These are phyloP conservation scores for Zychaea mexicana DNA, from an alignment of 371 early-diverging fungal species.

Conservation along the genomic window DNA sequence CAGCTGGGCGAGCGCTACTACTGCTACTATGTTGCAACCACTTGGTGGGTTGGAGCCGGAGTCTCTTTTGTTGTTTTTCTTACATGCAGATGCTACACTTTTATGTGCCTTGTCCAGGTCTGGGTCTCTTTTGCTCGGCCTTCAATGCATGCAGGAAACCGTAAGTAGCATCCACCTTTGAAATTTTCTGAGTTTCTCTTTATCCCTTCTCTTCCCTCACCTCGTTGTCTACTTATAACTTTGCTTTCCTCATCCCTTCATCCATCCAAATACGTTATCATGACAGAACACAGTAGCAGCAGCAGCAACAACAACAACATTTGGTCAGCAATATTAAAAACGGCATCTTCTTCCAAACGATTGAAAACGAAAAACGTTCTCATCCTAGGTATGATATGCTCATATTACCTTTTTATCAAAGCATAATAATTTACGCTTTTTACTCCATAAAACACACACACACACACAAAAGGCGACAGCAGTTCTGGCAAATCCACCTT, in stretches of 20 bases:
- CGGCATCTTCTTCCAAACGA: constrained; percentile 71
- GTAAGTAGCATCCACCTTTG: too few relatives aligned
- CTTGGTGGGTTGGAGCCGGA: too few relatives aligned
- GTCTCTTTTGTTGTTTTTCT: neutral
- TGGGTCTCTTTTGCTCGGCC: neutral
- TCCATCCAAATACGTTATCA: too few relatives aligned
- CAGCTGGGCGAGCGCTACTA: too few relatives aligned
- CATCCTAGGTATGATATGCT: constrained; percentile 59
- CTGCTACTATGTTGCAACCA: too few relatives aligned
- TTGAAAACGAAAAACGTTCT: constrained; percentile 73
- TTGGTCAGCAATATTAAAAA: constrained; percentile 77
- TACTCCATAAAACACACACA: neutral
- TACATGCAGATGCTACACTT: constrained; percentile 3
- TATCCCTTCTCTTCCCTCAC: neutral
- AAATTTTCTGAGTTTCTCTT: neutral
- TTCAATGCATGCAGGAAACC: neutral
- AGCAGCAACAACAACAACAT: constrained; percentile 54
- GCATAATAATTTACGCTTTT: neutral
- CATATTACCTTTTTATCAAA: neutral
- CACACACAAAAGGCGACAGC: constrained; percentile 61
- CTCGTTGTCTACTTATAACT: too few relatives aligned
- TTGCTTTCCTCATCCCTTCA: neutral
- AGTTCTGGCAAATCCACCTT: constrained; percentile 72
- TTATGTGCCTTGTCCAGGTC: neutral
- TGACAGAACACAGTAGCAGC: too few relatives aligned